Evolutionary conservation across 345 rosid genomes (phyloP), one percentile per base, ranked within the genome.

Genomic region (Noccaea caerulescens): DNA sequence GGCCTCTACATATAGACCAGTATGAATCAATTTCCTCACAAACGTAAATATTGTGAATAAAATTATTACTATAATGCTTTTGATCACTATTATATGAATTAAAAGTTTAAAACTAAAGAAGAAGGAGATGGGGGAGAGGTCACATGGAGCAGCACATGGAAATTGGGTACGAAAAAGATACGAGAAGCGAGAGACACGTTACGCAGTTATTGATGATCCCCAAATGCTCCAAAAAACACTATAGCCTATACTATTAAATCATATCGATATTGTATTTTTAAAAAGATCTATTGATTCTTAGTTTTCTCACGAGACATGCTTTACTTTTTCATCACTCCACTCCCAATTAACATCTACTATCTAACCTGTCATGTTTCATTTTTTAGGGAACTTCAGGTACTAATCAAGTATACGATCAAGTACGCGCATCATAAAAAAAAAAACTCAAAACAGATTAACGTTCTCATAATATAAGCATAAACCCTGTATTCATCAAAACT

Each of bases 61-160:
- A 25, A 25, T 25, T 25, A 25, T 25, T 2, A 1, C 10, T 27
- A 25, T 13, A 27, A 4, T 1, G 14, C 25, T 20, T 38, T 60
- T 7, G 9, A 13, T n/a, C 7, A 42, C 6, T 71, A 34, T 7
- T 12, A 30, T 61, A 45, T 58, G 65, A 46, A 45, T 39, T 30
- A 5, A 69, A 18, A 20, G 20, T 16, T 16, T 36, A 7, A 13
- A 23, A 53, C n/a, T 8, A 55, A 68, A 9, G 10, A 36, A 9
- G 7, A 13, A 36, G 49, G 33, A 41, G 39, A 69, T 58, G 58
- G 63, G 63, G 76, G 68, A 63, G 33, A 27, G 32, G 68, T 80
- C 81, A 80, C 79, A 80, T 80, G 81, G 73, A 69, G 64, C 14
- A 65, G 63, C 81, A 69, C 76, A 80, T 77, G 81, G 81, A 64